Evolutionary conservation across 805 yeast genomes (phyloP).

Genomic region (Jamesozyma piceae): DNA sequence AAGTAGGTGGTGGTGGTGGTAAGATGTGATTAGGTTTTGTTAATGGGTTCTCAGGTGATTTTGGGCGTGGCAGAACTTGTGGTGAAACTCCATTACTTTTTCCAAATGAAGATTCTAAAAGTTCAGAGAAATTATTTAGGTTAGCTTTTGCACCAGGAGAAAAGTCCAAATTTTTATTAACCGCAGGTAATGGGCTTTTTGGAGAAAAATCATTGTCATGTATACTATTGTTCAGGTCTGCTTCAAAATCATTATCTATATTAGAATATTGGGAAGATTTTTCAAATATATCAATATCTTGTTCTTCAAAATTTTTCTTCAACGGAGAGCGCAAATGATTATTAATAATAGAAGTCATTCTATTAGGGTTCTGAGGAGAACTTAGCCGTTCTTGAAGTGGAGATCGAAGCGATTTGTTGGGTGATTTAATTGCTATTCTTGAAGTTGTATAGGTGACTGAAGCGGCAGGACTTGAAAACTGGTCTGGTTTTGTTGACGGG

Average conservation of each 20-base stretch:
- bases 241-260: not conserved
- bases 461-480: constrained; percentile 26
- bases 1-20: constrained; percentile 1
- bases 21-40: not conserved
- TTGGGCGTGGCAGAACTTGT: not conserved
- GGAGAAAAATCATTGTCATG: not conserved
- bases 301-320: constrained; percentile 6
- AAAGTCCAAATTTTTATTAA: constrained; percentile 11
- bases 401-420: constrained; percentile 12
- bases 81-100: constrained; percentile 1
- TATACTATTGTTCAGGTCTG: not conserved
- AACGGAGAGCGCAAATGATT: constrained; percentile 29
- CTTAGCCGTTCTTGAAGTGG: constrained; percentile 9
- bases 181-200: constrained; percentile 3
- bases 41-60: not conserved
- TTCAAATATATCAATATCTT: constrained; percentile 3
- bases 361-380: constrained; percentile 21
- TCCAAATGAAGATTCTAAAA: constrained; percentile 20
- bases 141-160: constrained; percentile 26
- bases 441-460: constrained; percentile 31
- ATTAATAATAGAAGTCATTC: constrained; percentile 27
- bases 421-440: constrained; percentile 28
- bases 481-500: not conserved
- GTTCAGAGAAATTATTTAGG: constrained; percentile 20
- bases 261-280: constrained; percentile 2